Evolutionary conservation across 257 asterid genomes (phyloP), one percentile per base, ranked within the genome.

Genomic region (Solanum habrochaites): DNA sequence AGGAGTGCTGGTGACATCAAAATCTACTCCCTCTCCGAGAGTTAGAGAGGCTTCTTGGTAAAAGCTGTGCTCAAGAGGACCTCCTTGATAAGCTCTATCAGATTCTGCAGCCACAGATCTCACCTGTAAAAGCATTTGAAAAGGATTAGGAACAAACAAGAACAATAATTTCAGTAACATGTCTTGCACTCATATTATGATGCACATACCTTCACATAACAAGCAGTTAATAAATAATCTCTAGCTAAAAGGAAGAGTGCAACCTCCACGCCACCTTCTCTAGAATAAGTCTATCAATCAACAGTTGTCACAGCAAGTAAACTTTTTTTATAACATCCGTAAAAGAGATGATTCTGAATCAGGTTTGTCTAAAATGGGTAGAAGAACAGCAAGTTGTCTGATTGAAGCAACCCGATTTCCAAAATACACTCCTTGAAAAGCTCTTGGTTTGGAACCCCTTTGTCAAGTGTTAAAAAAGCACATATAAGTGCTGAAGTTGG

Each of bases 61-160:
- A 90, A 87, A 94, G 77, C 90, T 85, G 88, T 32, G 91, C 83
- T 94, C 97, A 40, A 93, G 94, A 32, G 99, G 99, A 83, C 99
- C 99, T 89, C 96, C 98, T 89, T 93, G 97, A 90, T 91, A 97
- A 88, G 98, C 98, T 92, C 98, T 92, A 85, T 93, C 98, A 83
- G 98, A 96, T 90, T 94, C 99, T 64, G 99, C 98, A 87, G 96
- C 99, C 88, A 97, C 64, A 64, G 99, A 97, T 83, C 99, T 93
- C 83, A 96, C 99, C 99, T 97, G 94, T 74, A 87, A 88, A 39
- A 85, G 89, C 82, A 88, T 74, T 47, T 75, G 72, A 69, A 82
- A 40, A 62, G 66, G 14, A 71, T 69, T 6, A 70, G 87, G 67
- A 56, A 32, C 45, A 6, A 81, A 49, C 25, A 9, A 49, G 85